These are phyloP conservation scores for Claviceps pazoutovae DNA, from an alignment of 2,329 filamentous ascomycete genomes.

Conservation along the genomic window DNA sequence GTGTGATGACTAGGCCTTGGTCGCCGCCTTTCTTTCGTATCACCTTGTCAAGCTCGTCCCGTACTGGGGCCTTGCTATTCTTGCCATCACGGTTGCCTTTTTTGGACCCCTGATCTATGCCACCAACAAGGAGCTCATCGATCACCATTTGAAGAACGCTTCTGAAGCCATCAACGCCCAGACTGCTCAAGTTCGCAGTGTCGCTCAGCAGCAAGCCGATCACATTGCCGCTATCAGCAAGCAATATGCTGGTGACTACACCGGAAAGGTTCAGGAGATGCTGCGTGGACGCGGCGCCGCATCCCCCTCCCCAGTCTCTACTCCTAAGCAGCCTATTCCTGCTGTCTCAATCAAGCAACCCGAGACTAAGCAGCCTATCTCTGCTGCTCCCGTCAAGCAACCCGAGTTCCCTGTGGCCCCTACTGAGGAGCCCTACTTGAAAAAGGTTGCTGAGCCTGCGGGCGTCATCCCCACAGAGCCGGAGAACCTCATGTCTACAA, in stretches of 20 bases:
- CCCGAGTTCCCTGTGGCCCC: slow-evolving; percentile 24
- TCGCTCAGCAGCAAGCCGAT: slow-evolving; percentile 50
- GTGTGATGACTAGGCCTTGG: slow-evolving; percentile 32
- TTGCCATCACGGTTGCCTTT: slow-evolving; percentile 46
- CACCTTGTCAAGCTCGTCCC: slow-evolving; percentile 56
- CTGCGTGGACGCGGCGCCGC: slow-evolving; percentile 36
- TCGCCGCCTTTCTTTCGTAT: slow-evolving; percentile 51
- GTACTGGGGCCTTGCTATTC: slow-evolving; percentile 52
- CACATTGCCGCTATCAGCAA: slow-evolving; percentile 50
- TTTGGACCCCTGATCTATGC: slow-evolving; percentile 50
- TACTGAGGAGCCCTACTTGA: slow-evolving; percentile 19
- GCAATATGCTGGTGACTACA: slow-evolving; percentile 55
- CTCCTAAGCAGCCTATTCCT: slow-evolving; percentile 19
- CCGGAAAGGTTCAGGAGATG: slow-evolving; percentile 51
- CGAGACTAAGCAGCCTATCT: slow-evolving; percentile 16
- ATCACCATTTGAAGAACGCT: slow-evolving; percentile 44
- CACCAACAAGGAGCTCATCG: slow-evolving; percentile 56
- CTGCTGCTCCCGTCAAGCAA: slow-evolving; percentile 11
- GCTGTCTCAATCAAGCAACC: slow-evolving; percentile 1
- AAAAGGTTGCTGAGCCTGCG: slow-evolving; percentile 5
- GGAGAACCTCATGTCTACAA: background rate
- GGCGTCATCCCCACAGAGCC: slow-evolving; percentile 13
- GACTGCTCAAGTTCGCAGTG: slow-evolving; percentile 45
- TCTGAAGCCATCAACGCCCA: slow-evolving; percentile 46
- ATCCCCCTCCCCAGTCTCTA: slow-evolving; percentile 25